phyloP scores from a whole-genome alignment of 2,329 filamentous ascomycete genomes.

The Monosporascus sp. region DNA sequence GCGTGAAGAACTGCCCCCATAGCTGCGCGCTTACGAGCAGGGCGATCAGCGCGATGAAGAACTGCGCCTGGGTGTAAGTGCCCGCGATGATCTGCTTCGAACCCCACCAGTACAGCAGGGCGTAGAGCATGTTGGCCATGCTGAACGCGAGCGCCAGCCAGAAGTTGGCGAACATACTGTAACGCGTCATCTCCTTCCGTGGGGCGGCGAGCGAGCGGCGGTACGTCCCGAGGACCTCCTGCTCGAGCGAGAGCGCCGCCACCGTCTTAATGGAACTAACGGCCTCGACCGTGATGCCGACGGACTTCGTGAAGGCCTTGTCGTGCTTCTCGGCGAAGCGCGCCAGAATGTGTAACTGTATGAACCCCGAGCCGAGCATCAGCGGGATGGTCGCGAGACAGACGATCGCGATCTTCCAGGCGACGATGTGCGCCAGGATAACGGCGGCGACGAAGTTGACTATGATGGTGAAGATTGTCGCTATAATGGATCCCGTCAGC shows the following conservation, averaged over 20 bases:
- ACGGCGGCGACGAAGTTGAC: conserved; percentile 66
- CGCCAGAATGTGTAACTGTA: conserved; percentile 60
- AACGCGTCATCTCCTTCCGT: conserved; percentile 49
- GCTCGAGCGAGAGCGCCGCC: conserved; percentile 48
- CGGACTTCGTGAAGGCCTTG: conserved; percentile 58
- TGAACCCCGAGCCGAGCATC: conserved; percentile 62
- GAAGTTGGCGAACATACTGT: conserved; percentile 47
- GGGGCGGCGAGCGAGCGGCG: conserved; percentile 43
- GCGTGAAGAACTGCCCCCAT: conserved; percentile 69
- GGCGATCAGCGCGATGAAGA: conserved; percentile 68
- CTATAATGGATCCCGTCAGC: conserved; percentile 65
- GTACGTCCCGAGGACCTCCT: conserved; percentile 49
- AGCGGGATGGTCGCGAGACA: conserved; percentile 64
- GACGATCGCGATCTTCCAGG: conserved; percentile 72
- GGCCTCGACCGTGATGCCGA: conserved; percentile 62
- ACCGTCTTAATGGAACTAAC: conserved; percentile 62
- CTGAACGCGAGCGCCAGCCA: conserved; percentile 58
- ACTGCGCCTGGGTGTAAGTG: conserved; percentile 59
- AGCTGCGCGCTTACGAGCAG: conserved; percentile 69
- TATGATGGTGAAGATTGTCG: conserved; percentile 61
- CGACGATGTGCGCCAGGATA: conserved; percentile 63
- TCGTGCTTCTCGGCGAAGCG: conserved; percentile 59
- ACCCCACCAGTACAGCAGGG: conserved; percentile 78
- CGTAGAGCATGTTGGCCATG: conserved; percentile 63
- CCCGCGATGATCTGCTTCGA: conserved; percentile 64